Evolutionary conservation across 1,284 basidiomycete genomes (phyloP), one percentile per base, ranked within the genome.

Genomic region (Naganishia cerealis): DNA sequence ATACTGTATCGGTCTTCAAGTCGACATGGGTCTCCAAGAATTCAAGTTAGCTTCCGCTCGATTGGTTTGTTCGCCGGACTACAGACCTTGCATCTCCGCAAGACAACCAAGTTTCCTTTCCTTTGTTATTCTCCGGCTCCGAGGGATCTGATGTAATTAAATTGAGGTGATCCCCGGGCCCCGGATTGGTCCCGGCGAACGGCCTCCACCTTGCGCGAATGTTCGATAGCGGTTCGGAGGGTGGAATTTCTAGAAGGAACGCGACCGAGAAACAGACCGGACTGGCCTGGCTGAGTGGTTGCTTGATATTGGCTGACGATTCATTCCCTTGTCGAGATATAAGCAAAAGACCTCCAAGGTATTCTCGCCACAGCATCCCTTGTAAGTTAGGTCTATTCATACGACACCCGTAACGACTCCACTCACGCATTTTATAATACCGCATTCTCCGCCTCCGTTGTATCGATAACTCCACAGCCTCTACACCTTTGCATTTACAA

Each of bases 361-460:
- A 63, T 63, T 63, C 50, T 40, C 61, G 52, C 61, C 9, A 42
- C 50, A 50, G 61, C 52, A 39, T 63, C 61, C 53, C 61, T 63
- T 63, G 61, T 63, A 63, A 63, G 61, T 63, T 38, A 63, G 40
- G 10, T 38, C 39, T 39, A 50, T 24, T 50, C n/a, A 50, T n/a
- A 53, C 52, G 24, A 63, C 61, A 24, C 9, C 33, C 38, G n/a
- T 52, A 50, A 62, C 59, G 48, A 62, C 46, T 26, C 29, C 59
- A 21, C 61, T 53, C 61, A 63, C 61, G 61, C 61, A 26, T 15
- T 36, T 63, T 63, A 63, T 63, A 63, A 63, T 63, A 54, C 61
- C 38, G 61, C 50, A 63, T 63, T 40, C 12, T 24, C 26, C 10
- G 18, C 50, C 29, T 29, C 50, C 61, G 61, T 63, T 63, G 61